Conservation (phyloP, 2,329 filamentous ascomycete species). For the Xylaria sp. region DNA sequence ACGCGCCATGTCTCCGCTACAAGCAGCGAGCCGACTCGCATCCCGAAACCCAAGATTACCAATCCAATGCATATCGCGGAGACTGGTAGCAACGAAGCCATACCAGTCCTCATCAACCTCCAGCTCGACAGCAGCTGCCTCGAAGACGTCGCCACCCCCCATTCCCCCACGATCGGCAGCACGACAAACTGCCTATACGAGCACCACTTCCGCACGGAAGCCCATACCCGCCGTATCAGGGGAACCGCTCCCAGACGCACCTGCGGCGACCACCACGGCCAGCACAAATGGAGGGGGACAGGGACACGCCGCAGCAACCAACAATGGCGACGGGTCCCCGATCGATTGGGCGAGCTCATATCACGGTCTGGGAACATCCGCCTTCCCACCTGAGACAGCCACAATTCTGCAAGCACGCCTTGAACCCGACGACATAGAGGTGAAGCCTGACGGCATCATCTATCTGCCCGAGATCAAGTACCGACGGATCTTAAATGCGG, state of each 20-base stretch:
- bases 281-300: background rate
- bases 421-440: slow-evolving; percentile 81
- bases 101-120: slow-evolving; percentile 23
- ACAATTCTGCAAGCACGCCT: slow-evolving; percentile 75
- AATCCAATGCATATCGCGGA: slow-evolving; percentile 15
- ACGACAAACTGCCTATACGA: slow-evolving; percentile 9
- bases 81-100: slow-evolving; percentile 34
- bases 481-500: slow-evolving; percentile 84
- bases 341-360: slow-evolving; percentile 86
- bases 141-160: slow-evolving; percentile 23
- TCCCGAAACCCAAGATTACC: slow-evolving; percentile 23
- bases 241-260: slow-evolving; percentile 46
- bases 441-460: slow-evolving; percentile 96
- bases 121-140: slow-evolving; percentile 6
- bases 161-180: slow-evolving; percentile 34
- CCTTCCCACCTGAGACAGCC: slow-evolving; percentile 77
- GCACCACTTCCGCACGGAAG: slow-evolving; percentile 31
- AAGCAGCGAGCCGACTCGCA: slow-evolving; percentile 32
- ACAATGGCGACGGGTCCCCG: slow-evolving; percentile 32
- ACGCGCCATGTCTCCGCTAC: slow-evolving; percentile 41
- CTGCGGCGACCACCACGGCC: slow-evolving; percentile 5
- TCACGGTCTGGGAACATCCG: slow-evolving; percentile 76
- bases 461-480: slow-evolving; percentile 99
- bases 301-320: background rate
- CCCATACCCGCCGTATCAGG: slow-evolving; percentile 47